Evolutionary conservation across 176 grass and related monocot species (phyloP), one percentile per base, ranked within the genome.

Genomic region (Elymus sibiricus): DNA sequence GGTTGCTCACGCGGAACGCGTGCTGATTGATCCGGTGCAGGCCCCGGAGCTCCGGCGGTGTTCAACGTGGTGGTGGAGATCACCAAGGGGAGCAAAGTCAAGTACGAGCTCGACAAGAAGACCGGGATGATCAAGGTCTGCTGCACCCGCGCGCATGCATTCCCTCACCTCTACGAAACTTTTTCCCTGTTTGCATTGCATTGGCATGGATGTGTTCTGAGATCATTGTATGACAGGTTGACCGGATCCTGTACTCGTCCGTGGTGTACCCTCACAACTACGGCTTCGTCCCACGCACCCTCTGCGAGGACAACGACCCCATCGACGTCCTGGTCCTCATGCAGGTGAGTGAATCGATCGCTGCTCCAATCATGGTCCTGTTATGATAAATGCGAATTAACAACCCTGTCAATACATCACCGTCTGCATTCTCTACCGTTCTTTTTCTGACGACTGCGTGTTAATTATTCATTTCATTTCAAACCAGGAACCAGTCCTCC

Each of bases 101-200:
- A 98, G 86, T 97, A 97, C 84, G 95, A 97, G 69, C 95, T 97
- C 72, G 95, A 97, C 92, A 97, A 97, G 92, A 97, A 94, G 86
- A 97, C 92, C 26, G 95, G 95, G 60, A 55, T 98, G 84, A 98
- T 98, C 87, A 95, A 93, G 92, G 92, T 91, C 34, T 49, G 60
- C 34, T 49, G 60, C 46, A 64, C 25, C 46, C 4, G 14, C 26
- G 6, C 60, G 4, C 42, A 27, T 61, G 4, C 42, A 27, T 61
- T 35, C 46, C 34, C 6, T 19, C 3, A 7, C 13, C 77, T 63
- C 35, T 62, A 27, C 2, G 0, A 22, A 66, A 34, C 63, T 32
- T 47, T 44, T 14, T 9, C 2, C 12, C 40, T 35, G 51, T 46
- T 53, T 19, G 22, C 9, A 28, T 80, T 40, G 11, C 34, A 7